Conservation (phyloP, 2,329 filamentous ascomycete species). For the Bipolaris gigantea region DNA sequence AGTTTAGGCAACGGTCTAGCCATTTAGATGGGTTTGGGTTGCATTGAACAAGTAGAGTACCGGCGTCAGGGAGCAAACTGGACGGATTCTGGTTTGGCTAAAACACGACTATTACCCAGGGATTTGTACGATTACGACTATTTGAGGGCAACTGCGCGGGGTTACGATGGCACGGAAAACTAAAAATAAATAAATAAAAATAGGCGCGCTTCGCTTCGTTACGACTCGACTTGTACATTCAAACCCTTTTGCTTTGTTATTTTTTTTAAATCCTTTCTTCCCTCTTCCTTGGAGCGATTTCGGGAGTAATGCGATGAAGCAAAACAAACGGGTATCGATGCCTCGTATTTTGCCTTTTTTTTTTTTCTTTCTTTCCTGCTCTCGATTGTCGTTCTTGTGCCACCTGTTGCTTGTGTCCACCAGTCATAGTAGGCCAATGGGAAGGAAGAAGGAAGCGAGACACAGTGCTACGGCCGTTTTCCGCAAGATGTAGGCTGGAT, state of each 20-base stretch:
- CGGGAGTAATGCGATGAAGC: not conserved
- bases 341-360: not conserved
- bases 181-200: not conserved
- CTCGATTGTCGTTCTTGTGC: not conserved
- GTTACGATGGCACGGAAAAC: not conserved
- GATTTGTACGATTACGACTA: not conserved
- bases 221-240: not conserved
- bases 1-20: constrained; percentile 47
- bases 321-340: not conserved
- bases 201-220: not conserved
- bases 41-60: not conserved
- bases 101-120: not conserved
- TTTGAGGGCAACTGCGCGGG: not conserved
- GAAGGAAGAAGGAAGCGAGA: too few species aligned
- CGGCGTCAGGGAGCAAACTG: not conserved
- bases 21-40: constrained; percentile 15
- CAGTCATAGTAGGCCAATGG: too few species aligned
- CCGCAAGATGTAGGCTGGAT: not conserved
- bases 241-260: not conserved
- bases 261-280: not conserved
- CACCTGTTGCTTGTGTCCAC: not conserved
- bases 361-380: not conserved
- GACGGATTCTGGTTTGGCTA: not conserved
- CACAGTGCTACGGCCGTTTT: not conserved
- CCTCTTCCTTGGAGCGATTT: too few species aligned